Conservation (phyloP, 345 rosid genomes). For the Hibiscus mutabilis region DNA sequence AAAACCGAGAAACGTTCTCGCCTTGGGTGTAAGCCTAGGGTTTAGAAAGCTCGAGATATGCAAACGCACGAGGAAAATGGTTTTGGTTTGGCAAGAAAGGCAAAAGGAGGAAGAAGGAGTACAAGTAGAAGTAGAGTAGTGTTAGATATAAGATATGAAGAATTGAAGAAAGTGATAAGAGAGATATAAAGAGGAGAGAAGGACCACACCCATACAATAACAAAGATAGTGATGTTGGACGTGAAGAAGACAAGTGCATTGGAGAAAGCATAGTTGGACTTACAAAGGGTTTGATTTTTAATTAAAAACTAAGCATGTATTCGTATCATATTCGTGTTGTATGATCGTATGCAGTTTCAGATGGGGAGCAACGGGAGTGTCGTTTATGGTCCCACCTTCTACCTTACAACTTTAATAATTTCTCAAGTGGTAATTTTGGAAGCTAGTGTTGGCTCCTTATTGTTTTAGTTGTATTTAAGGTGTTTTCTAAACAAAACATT, state of each 20-base stretch:
- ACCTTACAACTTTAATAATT: too few species aligned
- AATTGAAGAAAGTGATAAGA: conserved; percentile 39
- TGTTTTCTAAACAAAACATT: too few species aligned
- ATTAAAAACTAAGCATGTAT: neutral
- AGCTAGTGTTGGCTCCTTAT: too few species aligned
- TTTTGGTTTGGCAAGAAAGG: neutral
- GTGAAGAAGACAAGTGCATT: conserved; percentile 68
- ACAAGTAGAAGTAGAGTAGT: conserved; percentile 7
- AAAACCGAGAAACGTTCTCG: neutral
- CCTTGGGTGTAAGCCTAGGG: neutral
- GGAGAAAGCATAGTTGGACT: conserved; percentile 50
- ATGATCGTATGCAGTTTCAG: too few species aligned
- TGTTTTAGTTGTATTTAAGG: too few species aligned
- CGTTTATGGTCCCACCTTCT: too few species aligned
- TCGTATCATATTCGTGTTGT: too few species aligned
- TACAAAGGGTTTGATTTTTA: conserved; percentile 8
- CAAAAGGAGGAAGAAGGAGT: conserved; percentile 9
- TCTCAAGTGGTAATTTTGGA: too few species aligned
- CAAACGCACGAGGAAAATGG: neutral
- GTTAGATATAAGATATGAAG: conserved; percentile 29
- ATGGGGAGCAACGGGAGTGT: too few species aligned
- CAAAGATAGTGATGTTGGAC: conserved; percentile 64
- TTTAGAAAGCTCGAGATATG: neutral
- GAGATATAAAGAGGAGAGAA: conserved; percentile 47
- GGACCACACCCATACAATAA: conserved; percentile 57